phyloP scores from a whole-genome alignment of 768 basidiomycete genomes.

The Suillus americanus region DNA sequence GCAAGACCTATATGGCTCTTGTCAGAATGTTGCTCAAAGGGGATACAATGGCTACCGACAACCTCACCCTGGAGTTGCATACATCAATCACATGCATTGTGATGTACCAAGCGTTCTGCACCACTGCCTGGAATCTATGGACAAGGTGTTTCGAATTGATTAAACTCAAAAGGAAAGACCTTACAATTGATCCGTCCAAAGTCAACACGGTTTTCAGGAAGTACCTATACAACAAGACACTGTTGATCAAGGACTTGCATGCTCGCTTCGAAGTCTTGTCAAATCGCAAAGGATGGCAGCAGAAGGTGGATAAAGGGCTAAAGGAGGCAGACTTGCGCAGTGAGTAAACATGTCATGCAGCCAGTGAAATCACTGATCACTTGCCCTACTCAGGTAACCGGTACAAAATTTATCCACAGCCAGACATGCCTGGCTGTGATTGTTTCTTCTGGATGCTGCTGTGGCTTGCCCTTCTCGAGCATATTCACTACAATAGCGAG shows the following conservation, averaged over 20 bases:
- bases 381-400: slow-evolving; percentile 25
- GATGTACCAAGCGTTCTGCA: not conserved
- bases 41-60: too few relatives aligned
- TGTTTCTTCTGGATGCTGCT: slow-evolving; percentile 26
- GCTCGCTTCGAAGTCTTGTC: slow-evolving; percentile 23
- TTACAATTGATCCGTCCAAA: slow-evolving; percentile 9
- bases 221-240: slow-evolving; percentile 1
- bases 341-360: not conserved
- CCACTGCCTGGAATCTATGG: not conserved
- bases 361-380: not conserved
- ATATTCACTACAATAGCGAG: slow-evolving; percentile 3
- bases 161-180: slow-evolving; percentile 22
- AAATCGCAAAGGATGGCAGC: slow-evolving; percentile 26
- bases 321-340: slow-evolving; percentile 19
- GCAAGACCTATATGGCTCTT: too few relatives aligned
- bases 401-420: slow-evolving; percentile 36
- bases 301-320: slow-evolving; percentile 23
- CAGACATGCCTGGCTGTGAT: slow-evolving; percentile 30
- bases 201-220: slow-evolving; percentile 6
- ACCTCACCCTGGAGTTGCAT: too few relatives aligned
- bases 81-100: too few relatives aligned
- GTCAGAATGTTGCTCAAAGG: too few relatives aligned
- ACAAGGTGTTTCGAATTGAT: slow-evolving; percentile 29
- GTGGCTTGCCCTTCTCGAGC: slow-evolving; percentile 17
- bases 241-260: slow-evolving; percentile 14